These are phyloP conservation scores for Pleurotus tuoliensis DNA, from an alignment of 768 basidiomycete genomes.

Conservation along the genomic window DNA sequence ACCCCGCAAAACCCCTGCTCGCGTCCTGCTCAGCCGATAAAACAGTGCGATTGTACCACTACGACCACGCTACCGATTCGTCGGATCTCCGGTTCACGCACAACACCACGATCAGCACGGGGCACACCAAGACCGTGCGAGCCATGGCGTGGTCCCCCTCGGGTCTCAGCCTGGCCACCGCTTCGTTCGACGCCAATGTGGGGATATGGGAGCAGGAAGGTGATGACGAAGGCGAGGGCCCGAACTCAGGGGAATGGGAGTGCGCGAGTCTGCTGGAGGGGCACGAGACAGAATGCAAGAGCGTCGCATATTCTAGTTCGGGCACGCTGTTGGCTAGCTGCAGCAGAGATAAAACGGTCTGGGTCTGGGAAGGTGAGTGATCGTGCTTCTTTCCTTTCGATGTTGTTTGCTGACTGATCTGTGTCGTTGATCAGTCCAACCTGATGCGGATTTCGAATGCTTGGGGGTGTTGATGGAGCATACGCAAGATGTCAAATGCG, in stretches of 20 bases:
- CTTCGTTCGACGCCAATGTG: slow-evolving; percentile 90
- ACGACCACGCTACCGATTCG: slow-evolving; percentile 31
- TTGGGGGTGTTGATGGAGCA: slow-evolving; percentile 97
- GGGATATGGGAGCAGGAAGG: slow-evolving; percentile 83
- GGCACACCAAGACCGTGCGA: slow-evolving; percentile 86
- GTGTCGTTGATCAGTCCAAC: slow-evolving; percentile 54
- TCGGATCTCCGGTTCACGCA: slow-evolving; percentile 42
- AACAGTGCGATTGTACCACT: slow-evolving; percentile 81
- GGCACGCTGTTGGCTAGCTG: slow-evolving; percentile 88
- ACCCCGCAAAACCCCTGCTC: slow-evolving; percentile 72
- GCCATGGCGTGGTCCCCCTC: slow-evolving; percentile 86
- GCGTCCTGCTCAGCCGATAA: slow-evolving; percentile 97
- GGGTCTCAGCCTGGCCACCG: slow-evolving; percentile 83
- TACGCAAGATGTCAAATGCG: slow-evolving; percentile 90
- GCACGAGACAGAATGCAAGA: slow-evolving; percentile 96
- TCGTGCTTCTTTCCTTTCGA: background rate
- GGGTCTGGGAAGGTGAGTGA: slow-evolving; percentile 92
- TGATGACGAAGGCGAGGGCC: slow-evolving; percentile 28
- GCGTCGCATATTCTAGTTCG: slow-evolving; percentile 77
- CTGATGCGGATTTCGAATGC: slow-evolving; percentile 92
- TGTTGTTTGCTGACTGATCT: slow-evolving; percentile 3
- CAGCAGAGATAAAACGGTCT: slow-evolving; percentile 94
- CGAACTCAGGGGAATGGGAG: slow-evolving; percentile 69
- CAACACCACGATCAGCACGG: slow-evolving; percentile 69
- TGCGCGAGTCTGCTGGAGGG: slow-evolving; percentile 86